Conservation (phyloP, 2,329 filamentous ascomycete genomes). For the Anthostomella pinea region DNA sequence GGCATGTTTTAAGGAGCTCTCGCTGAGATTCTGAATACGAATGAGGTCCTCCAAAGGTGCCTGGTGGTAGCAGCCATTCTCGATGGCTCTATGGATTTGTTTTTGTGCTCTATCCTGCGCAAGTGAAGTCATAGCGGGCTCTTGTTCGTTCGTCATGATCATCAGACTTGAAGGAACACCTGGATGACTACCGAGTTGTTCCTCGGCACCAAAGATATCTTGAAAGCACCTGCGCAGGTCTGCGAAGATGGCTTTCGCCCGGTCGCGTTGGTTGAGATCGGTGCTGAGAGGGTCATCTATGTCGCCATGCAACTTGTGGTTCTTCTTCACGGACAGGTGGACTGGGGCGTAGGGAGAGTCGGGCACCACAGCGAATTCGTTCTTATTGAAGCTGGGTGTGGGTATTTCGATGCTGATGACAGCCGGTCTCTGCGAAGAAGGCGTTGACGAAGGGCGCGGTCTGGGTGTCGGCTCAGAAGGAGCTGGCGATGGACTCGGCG, state of each 20-base stretch:
- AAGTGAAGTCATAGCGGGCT: conserved; percentile 62
- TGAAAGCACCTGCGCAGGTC: conserved; percentile 68
- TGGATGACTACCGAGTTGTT: conserved; percentile 59
- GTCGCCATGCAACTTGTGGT: conserved; percentile 46
- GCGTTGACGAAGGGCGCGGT: conserved; percentile 8
- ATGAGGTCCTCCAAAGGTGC: conserved; percentile 73
- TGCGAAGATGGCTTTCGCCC: conserved; percentile 70
- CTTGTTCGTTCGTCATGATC: conserved; percentile 54
- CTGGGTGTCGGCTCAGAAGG: conserved; percentile 7
- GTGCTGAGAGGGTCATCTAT: conserved; percentile 57
- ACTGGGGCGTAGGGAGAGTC: conserved; percentile 46
- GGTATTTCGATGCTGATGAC: conserved; percentile 49
- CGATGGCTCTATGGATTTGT: conserved; percentile 69
- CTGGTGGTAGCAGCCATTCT: conserved; percentile 63
- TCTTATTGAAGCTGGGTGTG: conserved; percentile 43
- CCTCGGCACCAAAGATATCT: conserved; percentile 75
- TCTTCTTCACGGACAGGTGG: conserved; percentile 52
- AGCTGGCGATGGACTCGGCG: conserved; percentile 4
- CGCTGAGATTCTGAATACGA: conserved; percentile 75
- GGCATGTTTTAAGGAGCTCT: conserved; percentile 66
- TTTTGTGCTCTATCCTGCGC: conserved; percentile 71
- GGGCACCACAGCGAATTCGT: conserved; percentile 50
- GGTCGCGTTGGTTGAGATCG: conserved; percentile 75
- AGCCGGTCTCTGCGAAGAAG: conserved; percentile 19
- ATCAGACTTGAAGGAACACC: conserved; percentile 54